phyloP scores from a whole-genome alignment of 148 eudicot genomes.

The Arbutus unedo region DNA sequence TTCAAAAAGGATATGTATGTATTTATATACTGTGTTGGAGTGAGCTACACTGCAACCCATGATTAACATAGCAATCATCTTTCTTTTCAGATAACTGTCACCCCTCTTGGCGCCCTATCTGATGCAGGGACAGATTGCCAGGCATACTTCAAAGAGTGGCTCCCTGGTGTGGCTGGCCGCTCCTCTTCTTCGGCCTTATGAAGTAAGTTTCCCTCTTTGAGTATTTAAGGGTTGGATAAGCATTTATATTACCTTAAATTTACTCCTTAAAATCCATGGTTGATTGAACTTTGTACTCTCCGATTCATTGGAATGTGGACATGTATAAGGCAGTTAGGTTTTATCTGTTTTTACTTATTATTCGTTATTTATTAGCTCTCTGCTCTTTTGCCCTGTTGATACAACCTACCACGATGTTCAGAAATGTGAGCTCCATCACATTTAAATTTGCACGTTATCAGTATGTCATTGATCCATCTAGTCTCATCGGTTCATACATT shows the following conservation, averaged over 20 bases:
- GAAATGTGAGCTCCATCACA: neutral
- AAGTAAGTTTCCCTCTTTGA: constrained; percentile 18
- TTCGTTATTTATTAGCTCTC: too few relatives aligned
- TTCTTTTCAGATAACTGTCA: constrained; percentile 69
- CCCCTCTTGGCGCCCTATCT: constrained; percentile 69
- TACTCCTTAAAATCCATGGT: neutral
- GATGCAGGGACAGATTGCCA: constrained; percentile 58
- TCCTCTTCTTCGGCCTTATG: constrained; percentile 43
- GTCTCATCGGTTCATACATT: neutral
- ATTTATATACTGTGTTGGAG: neutral
- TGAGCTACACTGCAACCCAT: neutral
- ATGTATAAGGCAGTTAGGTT: neutral
- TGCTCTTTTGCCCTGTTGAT: neutral
- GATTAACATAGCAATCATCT: constrained; percentile 17
- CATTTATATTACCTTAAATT: neutral
- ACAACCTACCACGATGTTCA: neutral
- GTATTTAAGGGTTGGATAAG: neutral
- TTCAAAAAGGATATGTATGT: constrained; percentile 82
- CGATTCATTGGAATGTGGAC: neutral
- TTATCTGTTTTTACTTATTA: neutral
- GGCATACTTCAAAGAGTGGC: constrained; percentile 59
- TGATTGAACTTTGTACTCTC: constrained; percentile 4
- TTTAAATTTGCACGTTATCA: neutral
- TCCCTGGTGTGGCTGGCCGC: constrained; percentile 42
- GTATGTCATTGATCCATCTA: neutral